Conservation (phyloP, 495 filamentous ascomycete genomes). For the Penicillium arizonense region DNA sequence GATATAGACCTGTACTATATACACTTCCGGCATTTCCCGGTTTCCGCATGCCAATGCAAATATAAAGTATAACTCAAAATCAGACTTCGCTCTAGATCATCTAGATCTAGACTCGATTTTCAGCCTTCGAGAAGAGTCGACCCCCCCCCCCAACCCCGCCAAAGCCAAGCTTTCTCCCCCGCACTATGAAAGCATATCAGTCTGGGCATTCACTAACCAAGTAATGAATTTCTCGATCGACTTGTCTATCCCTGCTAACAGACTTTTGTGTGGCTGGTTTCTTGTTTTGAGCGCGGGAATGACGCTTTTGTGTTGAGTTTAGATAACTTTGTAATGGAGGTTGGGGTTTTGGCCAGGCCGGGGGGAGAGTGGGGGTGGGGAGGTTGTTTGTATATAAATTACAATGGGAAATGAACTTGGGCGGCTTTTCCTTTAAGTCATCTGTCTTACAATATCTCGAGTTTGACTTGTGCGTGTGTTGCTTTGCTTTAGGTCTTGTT, state of each 20-base stretch:
- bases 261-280: slow-evolving; percentile 8
- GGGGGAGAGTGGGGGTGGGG: neutral
- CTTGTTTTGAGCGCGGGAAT: neutral
- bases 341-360: neutral
- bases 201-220: slow-evolving; percentile 16
- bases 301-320: neutral
- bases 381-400: neutral
- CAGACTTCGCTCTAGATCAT: neutral
- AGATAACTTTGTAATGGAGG: slow-evolving; percentile 13
- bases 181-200: slow-evolving; percentile 8
- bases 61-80: neutral
- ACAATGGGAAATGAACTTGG: no score
- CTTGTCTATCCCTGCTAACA: neutral
- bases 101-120: neutral
- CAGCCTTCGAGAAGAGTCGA: slow-evolving; percentile 1
- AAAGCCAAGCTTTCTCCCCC: slow-evolving; percentile 21
- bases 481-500: no score
- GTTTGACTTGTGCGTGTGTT: no score
- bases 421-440: no score
- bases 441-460: no score
- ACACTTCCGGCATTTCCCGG: no score
- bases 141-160: slow-evolving; percentile 1
- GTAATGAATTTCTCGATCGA: slow-evolving; percentile 19
- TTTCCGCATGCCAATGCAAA: neutral
- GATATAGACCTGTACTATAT: no score